These are phyloP conservation scores for Iodosphaeria phyllophila DNA, from an alignment of 2,329 filamentous ascomycete species.

Conservation along the genomic window DNA sequence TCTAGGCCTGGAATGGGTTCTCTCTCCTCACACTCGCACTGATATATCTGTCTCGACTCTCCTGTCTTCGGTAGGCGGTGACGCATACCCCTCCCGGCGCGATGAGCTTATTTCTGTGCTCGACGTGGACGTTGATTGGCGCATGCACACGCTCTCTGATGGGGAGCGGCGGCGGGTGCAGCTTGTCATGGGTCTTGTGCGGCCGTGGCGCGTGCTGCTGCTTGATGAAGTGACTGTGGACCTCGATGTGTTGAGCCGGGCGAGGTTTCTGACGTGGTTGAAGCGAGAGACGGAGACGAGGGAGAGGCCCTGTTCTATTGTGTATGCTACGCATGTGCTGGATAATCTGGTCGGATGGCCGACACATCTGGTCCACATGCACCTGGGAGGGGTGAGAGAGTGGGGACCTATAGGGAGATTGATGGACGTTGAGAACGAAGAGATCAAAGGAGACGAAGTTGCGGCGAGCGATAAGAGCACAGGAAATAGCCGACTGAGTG, in stretches of 20 bases:
- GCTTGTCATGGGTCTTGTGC: constrained; percentile 82
- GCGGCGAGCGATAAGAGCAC: too few relatives aligned
- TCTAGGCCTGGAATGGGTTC: constrained; percentile 91
- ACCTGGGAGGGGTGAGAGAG: constrained; percentile 70
- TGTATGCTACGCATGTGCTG: constrained; percentile 94
- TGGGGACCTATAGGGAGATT: constrained; percentile 62
- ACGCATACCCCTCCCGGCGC: constrained; percentile 61
- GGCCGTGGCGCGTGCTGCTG: constrained; percentile 80
- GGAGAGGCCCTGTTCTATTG: constrained; percentile 65
- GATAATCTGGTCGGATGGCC: constrained; percentile 93
- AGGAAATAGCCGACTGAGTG: constrained; percentile 71
- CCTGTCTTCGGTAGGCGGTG: constrained; percentile 68
- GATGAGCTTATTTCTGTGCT: constrained; percentile 78
- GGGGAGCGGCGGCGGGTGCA: constrained; percentile 85
- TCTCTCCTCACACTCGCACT: constrained; percentile 88
- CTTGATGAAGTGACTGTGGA: constrained; percentile 97
- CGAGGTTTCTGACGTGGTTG: constrained; percentile 72
- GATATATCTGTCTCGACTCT: constrained; percentile 86
- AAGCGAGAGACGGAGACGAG: constrained; percentile 89
- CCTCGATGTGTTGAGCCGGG: constrained; percentile 69
- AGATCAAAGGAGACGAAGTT: too few relatives aligned
- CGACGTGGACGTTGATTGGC: constrained; percentile 82
- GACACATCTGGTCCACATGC: constrained; percentile 91
- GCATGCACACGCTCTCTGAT: constrained; percentile 85
- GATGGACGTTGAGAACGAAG: constrained; percentile 28